Percentiles rank a stretch among this genome's conserved stretches.
Conservation (phyloP, 2,329 filamentous ascomycete genomes). For the Dactylellina parvicollis region DNA sequence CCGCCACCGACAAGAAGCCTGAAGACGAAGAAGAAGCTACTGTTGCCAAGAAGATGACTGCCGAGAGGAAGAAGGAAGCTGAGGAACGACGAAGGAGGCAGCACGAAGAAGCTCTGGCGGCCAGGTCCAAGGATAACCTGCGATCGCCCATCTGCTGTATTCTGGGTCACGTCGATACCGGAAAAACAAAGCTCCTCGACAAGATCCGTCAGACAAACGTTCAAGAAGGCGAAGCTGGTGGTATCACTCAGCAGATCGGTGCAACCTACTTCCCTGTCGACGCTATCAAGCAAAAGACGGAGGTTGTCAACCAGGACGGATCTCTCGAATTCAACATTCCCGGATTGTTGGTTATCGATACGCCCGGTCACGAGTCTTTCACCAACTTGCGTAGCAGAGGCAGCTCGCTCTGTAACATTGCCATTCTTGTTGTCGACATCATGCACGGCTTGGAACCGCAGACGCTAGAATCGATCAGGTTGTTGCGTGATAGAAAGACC, state of each 20-base stretch:
- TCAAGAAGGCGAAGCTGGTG: slow-evolving; percentile 97
- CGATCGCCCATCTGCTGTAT: slow-evolving; percentile 99
- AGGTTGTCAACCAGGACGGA: slow-evolving; percentile 89
- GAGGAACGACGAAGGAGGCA: slow-evolving; percentile 87
- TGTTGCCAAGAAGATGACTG: slow-evolving; percentile 77
- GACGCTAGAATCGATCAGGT: slow-evolving; percentile 94
- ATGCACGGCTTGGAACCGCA: slow-evolving; percentile 99
- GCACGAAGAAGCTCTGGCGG: slow-evolving; percentile 89
- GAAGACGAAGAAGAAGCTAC: slow-evolving; percentile 75
- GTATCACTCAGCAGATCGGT: slow-evolving; percentile 99
- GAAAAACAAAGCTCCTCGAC: slow-evolving; percentile 98
- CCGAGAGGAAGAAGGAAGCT: slow-evolving; percentile 84
- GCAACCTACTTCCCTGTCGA: slow-evolving; percentile 98
- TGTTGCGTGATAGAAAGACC: slow-evolving; percentile 91
- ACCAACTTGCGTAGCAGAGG: slow-evolving; percentile 96
- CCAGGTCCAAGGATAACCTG: slow-evolving; percentile 90
- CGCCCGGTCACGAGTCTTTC: slow-evolving; percentile 99
- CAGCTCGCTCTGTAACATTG: slow-evolving; percentile 98
- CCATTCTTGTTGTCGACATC: slow-evolving; percentile 98
- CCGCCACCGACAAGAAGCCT: slow-evolving; percentile 59
- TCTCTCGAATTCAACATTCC: slow-evolving; percentile 97
- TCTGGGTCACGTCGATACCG: slow-evolving; percentile 98
- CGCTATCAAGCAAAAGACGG: slow-evolving; percentile 88
- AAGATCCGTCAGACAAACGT: slow-evolving; percentile 99
- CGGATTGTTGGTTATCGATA: slow-evolving; percentile 95